phyloP scores from a whole-genome alignment of 1,284 basidiomycete species.

The Cerioporus squamosus region DNA sequence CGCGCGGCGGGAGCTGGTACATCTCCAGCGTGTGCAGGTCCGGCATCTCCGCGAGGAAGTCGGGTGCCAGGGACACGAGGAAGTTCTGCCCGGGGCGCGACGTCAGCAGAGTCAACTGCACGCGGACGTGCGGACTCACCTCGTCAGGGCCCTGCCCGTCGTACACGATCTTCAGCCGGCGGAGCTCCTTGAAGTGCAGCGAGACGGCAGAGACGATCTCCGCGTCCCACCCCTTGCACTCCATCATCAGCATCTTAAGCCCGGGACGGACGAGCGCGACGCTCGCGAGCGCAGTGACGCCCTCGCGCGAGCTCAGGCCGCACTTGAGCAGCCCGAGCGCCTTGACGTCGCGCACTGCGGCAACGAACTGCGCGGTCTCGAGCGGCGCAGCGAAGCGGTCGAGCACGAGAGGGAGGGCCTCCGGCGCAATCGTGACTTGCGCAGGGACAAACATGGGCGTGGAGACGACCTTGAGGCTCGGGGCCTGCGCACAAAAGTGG shows the following conservation, averaged over 20 bases:
- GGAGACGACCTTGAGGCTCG: conserved; percentile 28
- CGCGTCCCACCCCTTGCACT: conserved; percentile 34
- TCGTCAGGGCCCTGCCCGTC: conserved; percentile 29
- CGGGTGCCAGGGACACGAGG: conserved; percentile 34
- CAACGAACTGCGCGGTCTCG: conserved; percentile 26
- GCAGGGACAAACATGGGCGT: conserved; percentile 29
- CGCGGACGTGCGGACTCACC: conserved; percentile 22
- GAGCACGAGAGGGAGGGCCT: conserved; percentile 33
- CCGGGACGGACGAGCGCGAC: conserved; percentile 19
- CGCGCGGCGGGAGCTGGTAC: neutral
- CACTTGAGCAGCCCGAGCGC: conserved; percentile 32
- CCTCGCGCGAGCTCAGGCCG: conserved; percentile 24
- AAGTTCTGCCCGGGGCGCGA: conserved; percentile 27
- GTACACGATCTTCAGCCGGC: conserved; percentile 33
- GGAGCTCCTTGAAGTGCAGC: conserved; percentile 31
- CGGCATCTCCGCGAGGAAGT: conserved; percentile 62
- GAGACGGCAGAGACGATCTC: conserved; percentile 34
- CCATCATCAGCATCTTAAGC: conserved; percentile 32
- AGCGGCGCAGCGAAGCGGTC: conserved; percentile 32
- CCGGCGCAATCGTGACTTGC: conserved; percentile 28
- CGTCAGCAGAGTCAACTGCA: neutral
- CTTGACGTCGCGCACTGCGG: conserved; percentile 24
- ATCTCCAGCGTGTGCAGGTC: conserved; percentile 12
- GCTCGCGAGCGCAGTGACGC: conserved; percentile 25
- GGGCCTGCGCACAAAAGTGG: conserved; percentile 29